Percentiles rank a stretch among this genome's conserved stretches.
Conservation (phyloP, 441 rosid species). For the Populus trichocarpa region DNA sequence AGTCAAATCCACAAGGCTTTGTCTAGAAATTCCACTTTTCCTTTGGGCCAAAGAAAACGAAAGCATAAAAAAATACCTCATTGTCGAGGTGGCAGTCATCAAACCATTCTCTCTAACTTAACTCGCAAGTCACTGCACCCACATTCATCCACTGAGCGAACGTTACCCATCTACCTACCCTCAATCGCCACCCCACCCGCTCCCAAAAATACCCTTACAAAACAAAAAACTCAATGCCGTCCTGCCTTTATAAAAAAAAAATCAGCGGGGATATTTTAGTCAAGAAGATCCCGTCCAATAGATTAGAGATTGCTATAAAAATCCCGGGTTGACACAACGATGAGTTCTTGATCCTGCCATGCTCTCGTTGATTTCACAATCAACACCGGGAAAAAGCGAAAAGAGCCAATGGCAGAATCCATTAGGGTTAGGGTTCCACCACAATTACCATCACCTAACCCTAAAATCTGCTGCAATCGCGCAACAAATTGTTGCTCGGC, state of each 20-base stretch:
- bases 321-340: background rate
- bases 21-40: constrained; percentile 5
- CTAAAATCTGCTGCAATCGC: background rate
- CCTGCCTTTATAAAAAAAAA: background rate
- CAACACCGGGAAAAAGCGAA: too few relatives aligned
- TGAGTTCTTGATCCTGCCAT: background rate
- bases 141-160: background rate
- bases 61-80: background rate
- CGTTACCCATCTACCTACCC: background rate
- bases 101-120: background rate
- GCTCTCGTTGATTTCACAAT: too few relatives aligned
- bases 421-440: constrained; percentile 3
- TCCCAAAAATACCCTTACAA: background rate
- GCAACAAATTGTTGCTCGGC: background rate
- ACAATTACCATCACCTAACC: background rate
- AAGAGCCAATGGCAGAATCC: constrained; percentile 23
- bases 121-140: background rate
- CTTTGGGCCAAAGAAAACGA: constrained; percentile 35
- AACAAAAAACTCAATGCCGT: background rate
- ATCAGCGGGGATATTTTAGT: background rate
- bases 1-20: background rate
- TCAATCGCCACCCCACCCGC: too few relatives aligned
- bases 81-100: background rate
- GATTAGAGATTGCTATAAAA: background rate
- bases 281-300: background rate